Conservation (phyloP, 352 stramenopile species). For the Phytophthora pini region DNA sequence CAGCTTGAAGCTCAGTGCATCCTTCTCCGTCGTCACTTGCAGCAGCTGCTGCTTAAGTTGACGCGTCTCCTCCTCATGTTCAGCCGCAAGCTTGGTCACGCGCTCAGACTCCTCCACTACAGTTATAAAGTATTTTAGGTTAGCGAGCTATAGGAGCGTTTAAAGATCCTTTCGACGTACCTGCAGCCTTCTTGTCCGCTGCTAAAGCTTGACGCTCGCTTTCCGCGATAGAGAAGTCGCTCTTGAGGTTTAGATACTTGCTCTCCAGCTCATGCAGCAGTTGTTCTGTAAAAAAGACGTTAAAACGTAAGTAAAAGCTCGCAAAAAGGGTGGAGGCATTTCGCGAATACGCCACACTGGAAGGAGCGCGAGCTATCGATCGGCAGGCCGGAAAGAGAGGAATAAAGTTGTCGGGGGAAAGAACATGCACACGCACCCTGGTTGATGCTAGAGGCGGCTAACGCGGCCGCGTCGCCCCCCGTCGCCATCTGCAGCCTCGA, state of each 20-base stretch:
- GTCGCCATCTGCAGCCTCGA: conserved; percentile 24
- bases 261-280: conserved; percentile 80
- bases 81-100: conserved; percentile 25
- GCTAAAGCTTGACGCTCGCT: conserved; percentile 57
- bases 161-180: conserved; percentile 37
- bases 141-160: conserved; percentile 3
- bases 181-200: conserved; percentile 49
- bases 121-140: conserved; percentile 20
- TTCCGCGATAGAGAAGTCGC: conserved; percentile 65
- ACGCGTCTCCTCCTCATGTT: conserved; percentile 37
- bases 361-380: background rate
- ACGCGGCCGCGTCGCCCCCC: conserved; percentile 36
- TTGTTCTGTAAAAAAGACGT: conserved; percentile 57
- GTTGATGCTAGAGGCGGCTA: conserved; percentile 50
- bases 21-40: conserved; percentile 53
- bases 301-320: conserved; percentile 22
- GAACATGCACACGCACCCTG: conserved; percentile 37
- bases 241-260: conserved; percentile 69
- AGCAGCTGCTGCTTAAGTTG: conserved; percentile 53
- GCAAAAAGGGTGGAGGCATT: background rate
- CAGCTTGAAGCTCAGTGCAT: conserved; percentile 59
- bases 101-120: conserved; percentile 43
- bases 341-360: background rate
- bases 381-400: background rate
- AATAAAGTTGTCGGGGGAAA: background rate